Percentiles rank a stretch among this genome's conserved stretches.
phyloP scores from a whole-genome alignment of 352 stramenopile genomes.

The Pythium rishiriense region DNA sequence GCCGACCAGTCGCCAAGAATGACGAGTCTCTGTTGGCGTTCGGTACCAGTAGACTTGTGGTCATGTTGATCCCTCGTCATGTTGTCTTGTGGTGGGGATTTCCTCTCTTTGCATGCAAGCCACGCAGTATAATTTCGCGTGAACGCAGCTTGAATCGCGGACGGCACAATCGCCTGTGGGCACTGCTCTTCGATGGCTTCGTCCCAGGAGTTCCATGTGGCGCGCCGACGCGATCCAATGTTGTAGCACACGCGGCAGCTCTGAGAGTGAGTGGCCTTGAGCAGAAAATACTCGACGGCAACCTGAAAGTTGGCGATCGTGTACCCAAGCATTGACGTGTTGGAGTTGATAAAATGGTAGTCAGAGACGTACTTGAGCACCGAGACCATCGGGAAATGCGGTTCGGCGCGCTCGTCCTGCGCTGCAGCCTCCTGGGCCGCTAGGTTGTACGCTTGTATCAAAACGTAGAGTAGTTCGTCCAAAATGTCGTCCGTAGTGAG shows the following conservation, averaged over 20 bases:
- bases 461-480: constrained; percentile 69
- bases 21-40: constrained; percentile 22
- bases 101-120: background rate
- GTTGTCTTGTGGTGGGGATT: background rate
- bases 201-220: constrained; percentile 17
- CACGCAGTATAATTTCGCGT: constrained; percentile 22
- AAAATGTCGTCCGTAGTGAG: constrained; percentile 83
- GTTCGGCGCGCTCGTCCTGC: constrained; percentile 4
- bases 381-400: constrained; percentile 50
- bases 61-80: background rate
- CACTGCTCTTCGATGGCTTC: constrained; percentile 20
- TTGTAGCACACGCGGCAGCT: constrained; percentile 31
- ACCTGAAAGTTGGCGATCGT: constrained; percentile 83
- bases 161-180: constrained; percentile 20
- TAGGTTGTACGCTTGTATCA: constrained; percentile 54
- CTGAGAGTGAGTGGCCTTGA: constrained; percentile 35
- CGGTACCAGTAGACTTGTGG: background rate
- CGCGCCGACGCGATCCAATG: constrained; percentile 10
- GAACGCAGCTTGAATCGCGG: constrained; percentile 20
- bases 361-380: constrained; percentile 73
- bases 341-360: constrained; percentile 87
- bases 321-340: constrained; percentile 75
- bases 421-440: constrained; percentile 8
- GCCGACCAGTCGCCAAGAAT: constrained; percentile 54
- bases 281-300: constrained; percentile 72